These are phyloP conservation scores for Colletotrichum aenigma DNA, from an alignment of 2,329 filamentous ascomycete genomes.

Conservation along the genomic window DNA sequence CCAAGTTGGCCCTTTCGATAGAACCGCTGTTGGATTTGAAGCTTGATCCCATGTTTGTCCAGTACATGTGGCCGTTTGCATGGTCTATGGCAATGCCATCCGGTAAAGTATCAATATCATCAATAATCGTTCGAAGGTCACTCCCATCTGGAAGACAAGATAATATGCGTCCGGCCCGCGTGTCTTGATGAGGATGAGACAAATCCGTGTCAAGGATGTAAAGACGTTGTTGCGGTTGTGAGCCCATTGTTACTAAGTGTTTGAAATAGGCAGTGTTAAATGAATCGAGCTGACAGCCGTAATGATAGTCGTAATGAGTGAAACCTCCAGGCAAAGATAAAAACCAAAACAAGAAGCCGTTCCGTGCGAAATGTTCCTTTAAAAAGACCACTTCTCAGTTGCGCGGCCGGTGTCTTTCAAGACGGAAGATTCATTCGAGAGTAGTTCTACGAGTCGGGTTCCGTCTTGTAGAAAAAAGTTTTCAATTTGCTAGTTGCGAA, in stretches of 20 bases:
- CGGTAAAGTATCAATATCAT: not conserved
- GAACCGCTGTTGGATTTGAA: constrained; percentile 1
- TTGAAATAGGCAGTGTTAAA: not conserved
- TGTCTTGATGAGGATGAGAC: not conserved
- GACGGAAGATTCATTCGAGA: not conserved
- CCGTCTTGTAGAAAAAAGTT: not conserved
- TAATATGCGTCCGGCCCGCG: not conserved
- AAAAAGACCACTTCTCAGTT: not conserved
- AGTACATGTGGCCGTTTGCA: not conserved
- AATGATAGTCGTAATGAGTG: not conserved
- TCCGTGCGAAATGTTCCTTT: not conserved
- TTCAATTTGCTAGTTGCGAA: not conserved
- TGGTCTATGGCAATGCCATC: not conserved
- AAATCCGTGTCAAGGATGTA: constrained; percentile 6
- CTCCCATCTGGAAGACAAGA: not conserved
- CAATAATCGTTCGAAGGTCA: not conserved
- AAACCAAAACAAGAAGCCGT: not conserved
- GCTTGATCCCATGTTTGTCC: constrained; percentile 4
- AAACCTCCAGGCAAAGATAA: not conserved
- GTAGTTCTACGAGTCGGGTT: not conserved
- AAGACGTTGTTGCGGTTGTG: not conserved
- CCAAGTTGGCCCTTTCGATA: constrained; percentile 1
- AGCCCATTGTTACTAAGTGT: not conserved
- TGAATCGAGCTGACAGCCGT: not conserved
- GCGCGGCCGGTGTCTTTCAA: not conserved